Base-by-base conservation (phyloP, 2,329 filamentous ascomycete species). In the Dothidotthia symphoricarpi region DNA sequence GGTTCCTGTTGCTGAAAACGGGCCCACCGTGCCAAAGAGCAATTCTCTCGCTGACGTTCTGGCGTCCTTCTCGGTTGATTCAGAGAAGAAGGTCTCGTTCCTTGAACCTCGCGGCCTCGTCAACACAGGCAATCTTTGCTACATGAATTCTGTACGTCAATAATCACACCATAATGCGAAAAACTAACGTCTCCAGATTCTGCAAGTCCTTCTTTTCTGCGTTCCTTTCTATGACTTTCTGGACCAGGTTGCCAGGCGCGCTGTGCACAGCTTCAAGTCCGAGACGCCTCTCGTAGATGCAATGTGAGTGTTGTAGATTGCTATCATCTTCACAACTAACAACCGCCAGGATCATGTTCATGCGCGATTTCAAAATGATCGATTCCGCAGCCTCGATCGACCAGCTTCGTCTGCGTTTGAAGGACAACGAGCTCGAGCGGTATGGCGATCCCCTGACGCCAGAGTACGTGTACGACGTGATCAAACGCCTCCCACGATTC, bases 51-150 rank as follows among this genome's bases (percentile, higher is more conserved):
- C 81, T 3, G 87, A 96, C 53, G 86, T 87, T 24, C 75, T 98
- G 35, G 77, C 77, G 33, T 78, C 80, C 17, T 93, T 90, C 64
- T 79, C 78, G 36, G 81, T 89, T 16, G 77, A 80, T 40, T 74
- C 75, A 25, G 75, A 76, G 31, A 72, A 76, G 41, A 87, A 85
- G 56, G 73, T 91, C 51, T 75, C 85, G 13, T 96, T 96, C 60
- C 76, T 98, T 34, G 88, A 97, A 69, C 93, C 93, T 34, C 81
- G 91, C 51, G 93, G 93, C 32, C 78, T 98, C 60, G 86, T 95
- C 53, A 98, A 98, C 69, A 94, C 91, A 27, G 93, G 93, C 33
- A 97, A 98, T 64, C 94, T 97, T 87, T 98, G 93, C 70, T 98
- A 98, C 71, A 97, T 98, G 93, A 98, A 97, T 74, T 96, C 93